A percentile compares a stretch with the other conserved stretches of the same genome.
Evolutionary conservation across 1,139 yeast species (phyloP).

Genomic region (Lodderomyces oxycetoniae): DNA sequence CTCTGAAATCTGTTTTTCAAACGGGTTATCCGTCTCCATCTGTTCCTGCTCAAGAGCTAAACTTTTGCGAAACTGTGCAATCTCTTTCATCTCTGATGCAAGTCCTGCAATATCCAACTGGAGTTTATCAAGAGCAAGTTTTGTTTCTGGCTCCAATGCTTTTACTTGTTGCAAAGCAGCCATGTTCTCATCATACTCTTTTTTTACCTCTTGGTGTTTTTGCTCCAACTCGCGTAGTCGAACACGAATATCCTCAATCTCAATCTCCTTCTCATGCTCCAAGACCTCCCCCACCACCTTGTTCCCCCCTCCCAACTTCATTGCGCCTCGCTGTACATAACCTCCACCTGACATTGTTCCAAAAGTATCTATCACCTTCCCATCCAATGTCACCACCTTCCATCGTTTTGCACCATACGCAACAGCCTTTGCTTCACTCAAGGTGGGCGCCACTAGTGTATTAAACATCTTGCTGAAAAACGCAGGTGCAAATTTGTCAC

Average conservation of each 20-base stretch:
- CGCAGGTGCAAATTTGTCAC: conserved; percentile 73
- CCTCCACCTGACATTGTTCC: conserved; percentile 99
- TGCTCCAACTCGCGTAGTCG: conserved; percentile 55
- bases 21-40: conserved; percentile 20
- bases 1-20: conserved; percentile 31
- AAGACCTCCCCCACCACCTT: conserved; percentile 54
- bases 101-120: conserved; percentile 65
- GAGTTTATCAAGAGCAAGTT: conserved; percentile 54
- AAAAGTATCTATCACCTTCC: conserved; percentile 87
- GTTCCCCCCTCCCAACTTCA: conserved; percentile 44
- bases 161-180: conserved; percentile 52
- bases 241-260: conserved; percentile 33
- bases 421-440: conserved; percentile 77
- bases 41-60: conserved; percentile 36
- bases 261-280: conserved; percentile 17
- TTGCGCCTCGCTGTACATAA: conserved; percentile 58
- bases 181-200: conserved; percentile 57
- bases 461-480: conserved; percentile 83
- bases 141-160: conserved; percentile 69
- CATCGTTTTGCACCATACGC: conserved; percentile 81
- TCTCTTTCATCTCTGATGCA: conserved; percentile 43
- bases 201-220: conserved; percentile 47
- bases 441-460: conserved; percentile 78
- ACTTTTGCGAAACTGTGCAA: conserved; percentile 29
- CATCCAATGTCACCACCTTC: conserved; percentile 90